Conservation (phyloP, 352 stramenopile genomes). For the Globisporangium acanthophoron region DNA sequence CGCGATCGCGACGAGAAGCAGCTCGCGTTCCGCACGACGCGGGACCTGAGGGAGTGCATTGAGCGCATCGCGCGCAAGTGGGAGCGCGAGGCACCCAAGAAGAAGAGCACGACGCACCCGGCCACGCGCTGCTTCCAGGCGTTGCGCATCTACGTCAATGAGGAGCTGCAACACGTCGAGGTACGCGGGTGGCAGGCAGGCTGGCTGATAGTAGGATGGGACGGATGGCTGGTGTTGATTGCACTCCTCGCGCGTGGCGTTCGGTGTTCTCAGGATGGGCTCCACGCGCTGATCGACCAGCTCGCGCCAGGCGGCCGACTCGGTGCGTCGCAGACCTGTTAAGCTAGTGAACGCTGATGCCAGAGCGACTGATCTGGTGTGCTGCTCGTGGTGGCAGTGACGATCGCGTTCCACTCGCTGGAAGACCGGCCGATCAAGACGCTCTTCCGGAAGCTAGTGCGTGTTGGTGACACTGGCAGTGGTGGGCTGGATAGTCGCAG, state of each 20-base stretch:
- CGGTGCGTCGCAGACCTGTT: constrained; percentile 18
- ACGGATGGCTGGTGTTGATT: neutral
- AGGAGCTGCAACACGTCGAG: constrained; percentile 69
- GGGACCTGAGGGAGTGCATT: constrained; percentile 63
- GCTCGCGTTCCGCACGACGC: constrained; percentile 53
- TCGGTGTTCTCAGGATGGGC: constrained; percentile 19
- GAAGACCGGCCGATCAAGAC: constrained; percentile 80
- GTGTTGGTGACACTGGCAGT: neutral
- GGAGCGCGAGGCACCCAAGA: constrained; percentile 17
- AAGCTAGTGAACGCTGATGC: neutral
- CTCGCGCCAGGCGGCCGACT: constrained; percentile 53
- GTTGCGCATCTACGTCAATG: constrained; percentile 76
- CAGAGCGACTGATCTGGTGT: neutral
- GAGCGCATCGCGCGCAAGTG: constrained; percentile 73
- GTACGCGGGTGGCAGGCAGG: constrained; percentile 3
- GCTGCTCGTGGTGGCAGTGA: constrained; percentile 21
- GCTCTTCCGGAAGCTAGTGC: constrained; percentile 61
- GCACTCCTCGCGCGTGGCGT: no score
- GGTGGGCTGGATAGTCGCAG: neutral
- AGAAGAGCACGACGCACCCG: constrained; percentile 33
- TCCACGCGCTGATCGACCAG: constrained; percentile 46
- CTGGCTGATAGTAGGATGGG: neutral
- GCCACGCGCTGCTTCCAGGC: constrained; percentile 76
- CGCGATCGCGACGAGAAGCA: constrained; percentile 46
- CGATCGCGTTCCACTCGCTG: constrained; percentile 82